Evolutionary conservation across 352 stramenopile species (phyloP).

Genomic region (Pythium sukuiense): DNA sequence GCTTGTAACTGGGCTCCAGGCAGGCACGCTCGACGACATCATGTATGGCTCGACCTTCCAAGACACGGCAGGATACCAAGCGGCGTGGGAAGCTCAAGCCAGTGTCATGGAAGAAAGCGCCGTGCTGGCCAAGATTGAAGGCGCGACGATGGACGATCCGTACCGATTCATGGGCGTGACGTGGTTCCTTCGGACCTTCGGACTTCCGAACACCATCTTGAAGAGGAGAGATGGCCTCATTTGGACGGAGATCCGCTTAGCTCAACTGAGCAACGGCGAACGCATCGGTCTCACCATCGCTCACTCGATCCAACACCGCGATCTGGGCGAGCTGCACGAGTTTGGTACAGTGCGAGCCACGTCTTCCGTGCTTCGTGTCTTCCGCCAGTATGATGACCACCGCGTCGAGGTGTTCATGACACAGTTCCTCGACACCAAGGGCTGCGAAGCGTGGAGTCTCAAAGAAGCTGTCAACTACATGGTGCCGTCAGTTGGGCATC

Average conservation of each 20-base stretch:
- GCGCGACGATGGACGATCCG: constrained; percentile 26
- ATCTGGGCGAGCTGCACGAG: constrained; percentile 37
- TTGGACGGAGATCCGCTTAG: neutral
- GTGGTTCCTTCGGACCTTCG: constrained; percentile 19
- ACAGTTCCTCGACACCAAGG: constrained; percentile 29
- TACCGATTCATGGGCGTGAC: constrained; percentile 38
- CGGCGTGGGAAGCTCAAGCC: constrained; percentile 21
- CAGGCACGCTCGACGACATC: constrained; percentile 49
- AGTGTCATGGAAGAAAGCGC: constrained; percentile 27
- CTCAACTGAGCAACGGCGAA: constrained; percentile 31
- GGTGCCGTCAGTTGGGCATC: neutral
- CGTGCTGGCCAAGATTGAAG: constrained; percentile 34
- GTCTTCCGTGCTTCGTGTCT: constrained; percentile 38
- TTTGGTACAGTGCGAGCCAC: constrained; percentile 34
- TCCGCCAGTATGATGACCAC: constrained; percentile 39
- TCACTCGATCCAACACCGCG: constrained; percentile 50
- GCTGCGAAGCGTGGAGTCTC: constrained; percentile 17
- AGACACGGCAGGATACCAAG: constrained; percentile 37
- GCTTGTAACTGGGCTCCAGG: constrained; percentile 32
- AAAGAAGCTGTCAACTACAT: constrained; percentile 20
- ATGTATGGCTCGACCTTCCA: constrained; percentile 48
- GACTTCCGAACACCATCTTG: constrained; percentile 12
- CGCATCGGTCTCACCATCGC: constrained; percentile 46
- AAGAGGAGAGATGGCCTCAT: constrained; percentile 40
- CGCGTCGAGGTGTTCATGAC: constrained; percentile 51